Evolutionary conservation across 1,139 yeast species (phyloP), one percentile per base, ranked within the genome.

Genomic region (Arxiozyma heterogenica): DNA sequence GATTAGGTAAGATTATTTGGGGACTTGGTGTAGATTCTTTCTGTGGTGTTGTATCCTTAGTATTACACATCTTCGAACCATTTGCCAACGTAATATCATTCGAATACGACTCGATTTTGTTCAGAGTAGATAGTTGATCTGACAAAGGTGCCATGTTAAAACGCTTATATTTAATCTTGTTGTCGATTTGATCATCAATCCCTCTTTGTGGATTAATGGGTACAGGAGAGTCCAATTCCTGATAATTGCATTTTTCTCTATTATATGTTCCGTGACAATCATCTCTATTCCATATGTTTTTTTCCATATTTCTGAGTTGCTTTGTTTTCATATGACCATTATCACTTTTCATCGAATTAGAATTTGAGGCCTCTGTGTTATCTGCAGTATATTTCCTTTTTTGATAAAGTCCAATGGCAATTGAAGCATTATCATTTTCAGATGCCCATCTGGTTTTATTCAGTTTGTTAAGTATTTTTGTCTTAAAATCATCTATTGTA

Each of bases 401-500:
- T 6, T 48, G 47, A 51, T 61, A 60, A 38, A 62, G 54, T 11
- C 69, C 71, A 15, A 66, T 55, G 6, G 64, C 62, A 23, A 66
- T 59, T n/a, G 66, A 61, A 1, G 64, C 59, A 49, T 59, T 65
- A 52, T 67, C 68, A 51, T 63, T 61, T 20, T 58, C 51, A 20
- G 55, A 44, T 4, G 60, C 53, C 68, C 69, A 66, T 49, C 66
- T 55, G 8, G 60, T 54, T 25, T 50, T 34, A 41, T 53, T 58
- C 34, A 66, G 52, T 50, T 59, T 62, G 11, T 55, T 53, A 17
- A 67, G 55, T n/a, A 67, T 47, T 42, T 58, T 61, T 8, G 56
- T 55, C 54, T 67, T 67, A 41, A 67, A 54, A 55, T 66, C 70
- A 55, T 67, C 71, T 2, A 67, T 50, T 4, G 65, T 63, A 52